A percentile compares a stretch with the other conserved stretches of the same genome.
Conservation (phyloP, 331 rosid species). For the Phaseolus coccineus region DNA sequence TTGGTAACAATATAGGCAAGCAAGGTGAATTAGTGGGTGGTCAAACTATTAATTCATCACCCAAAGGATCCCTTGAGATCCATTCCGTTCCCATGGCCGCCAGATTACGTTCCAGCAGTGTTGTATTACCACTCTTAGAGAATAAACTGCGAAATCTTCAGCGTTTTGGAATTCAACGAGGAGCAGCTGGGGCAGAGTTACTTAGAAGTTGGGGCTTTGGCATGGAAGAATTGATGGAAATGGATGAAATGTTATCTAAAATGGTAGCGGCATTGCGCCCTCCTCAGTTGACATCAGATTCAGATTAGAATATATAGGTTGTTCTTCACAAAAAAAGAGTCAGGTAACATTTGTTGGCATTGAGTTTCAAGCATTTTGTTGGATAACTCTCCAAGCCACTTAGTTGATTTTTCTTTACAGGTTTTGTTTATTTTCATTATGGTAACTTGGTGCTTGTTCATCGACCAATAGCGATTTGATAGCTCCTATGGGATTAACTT, state of each 20-base stretch:
- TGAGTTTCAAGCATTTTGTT: slow-evolving; percentile 16
- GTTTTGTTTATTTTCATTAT: neutral
- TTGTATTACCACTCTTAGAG: slow-evolving; percentile 75
- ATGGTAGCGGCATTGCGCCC: slow-evolving; percentile 67
- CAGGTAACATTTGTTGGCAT: slow-evolving; percentile 12
- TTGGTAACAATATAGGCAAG: slow-evolving; percentile 68
- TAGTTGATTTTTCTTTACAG: neutral
- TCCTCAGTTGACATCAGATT: slow-evolving; percentile 68
- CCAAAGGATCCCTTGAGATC: slow-evolving; percentile 81
- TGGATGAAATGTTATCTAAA: slow-evolving; percentile 81
- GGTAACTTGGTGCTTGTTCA: no score
- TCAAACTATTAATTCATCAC: slow-evolving; percentile 49
- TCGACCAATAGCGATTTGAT: no score
- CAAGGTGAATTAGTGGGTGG: slow-evolving; percentile 64
- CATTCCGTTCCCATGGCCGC: slow-evolving; percentile 88
- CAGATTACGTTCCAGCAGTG: slow-evolving; percentile 80
- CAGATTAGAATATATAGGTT: slow-evolving; percentile 60
- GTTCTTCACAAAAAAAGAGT: slow-evolving; percentile 3
- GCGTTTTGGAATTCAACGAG: slow-evolving; percentile 63
- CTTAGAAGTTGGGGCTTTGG: slow-evolving; percentile 81
- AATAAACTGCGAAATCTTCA: slow-evolving; percentile 65
- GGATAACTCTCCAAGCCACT: neutral
- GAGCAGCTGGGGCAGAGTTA: slow-evolving; percentile 69
- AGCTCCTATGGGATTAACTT: neutral
- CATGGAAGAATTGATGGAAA: slow-evolving; percentile 79